Base-by-base conservation (phyloP, 768 basidiomycete species). In the Lentinula guzmanii region DNA sequence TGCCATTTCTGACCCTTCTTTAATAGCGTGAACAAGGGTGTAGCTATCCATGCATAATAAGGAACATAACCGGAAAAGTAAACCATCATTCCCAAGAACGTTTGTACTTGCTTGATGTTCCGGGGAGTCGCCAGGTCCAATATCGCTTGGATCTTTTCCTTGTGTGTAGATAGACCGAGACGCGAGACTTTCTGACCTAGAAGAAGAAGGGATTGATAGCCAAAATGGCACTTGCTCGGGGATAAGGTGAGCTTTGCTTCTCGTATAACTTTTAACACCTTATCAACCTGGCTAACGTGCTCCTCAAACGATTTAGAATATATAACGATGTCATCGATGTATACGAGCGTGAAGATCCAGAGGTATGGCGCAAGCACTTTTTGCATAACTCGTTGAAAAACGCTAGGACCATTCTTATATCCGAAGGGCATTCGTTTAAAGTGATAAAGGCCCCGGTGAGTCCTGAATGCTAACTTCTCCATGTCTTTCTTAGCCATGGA, bases 61-160 rank as follows among this genome's bases (percentile, higher is more conserved):
- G 69, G 69, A 37, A 73, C 68, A 63, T 67, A 73, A 1, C 63
- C 41, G 1, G 70, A 63, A 52, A 72, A 73, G 55, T 72, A 73
- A 0, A 69, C 67, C 2, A 69, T 66, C 68, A 66, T 70, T 18
- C 71, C 71, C 1, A 72, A 56, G 61, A 70, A 71, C 0, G 46
- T 65, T 45, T 68, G 65, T 35, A 71, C 45, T 15, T 65, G 60
- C 7, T 53, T 39, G 11, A 63, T 53, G 18, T 62, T 68, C 28
- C 13, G 10, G 4, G 65, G 70, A 8, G 37, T 15, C 15, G 45
- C 37, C 4, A 66, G 52, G 16, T 64, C 48, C 4, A 48, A 2
- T 13, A 70, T 69, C 8, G 69, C 69, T 18, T 62, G 50, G 15
- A 70, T 54, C 50, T 70, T 70, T 52, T 70, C 67, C 42, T 61